phyloP scores from a whole-genome alignment of 208 protist genomes.

The Wallacemonas sp. region DNA sequence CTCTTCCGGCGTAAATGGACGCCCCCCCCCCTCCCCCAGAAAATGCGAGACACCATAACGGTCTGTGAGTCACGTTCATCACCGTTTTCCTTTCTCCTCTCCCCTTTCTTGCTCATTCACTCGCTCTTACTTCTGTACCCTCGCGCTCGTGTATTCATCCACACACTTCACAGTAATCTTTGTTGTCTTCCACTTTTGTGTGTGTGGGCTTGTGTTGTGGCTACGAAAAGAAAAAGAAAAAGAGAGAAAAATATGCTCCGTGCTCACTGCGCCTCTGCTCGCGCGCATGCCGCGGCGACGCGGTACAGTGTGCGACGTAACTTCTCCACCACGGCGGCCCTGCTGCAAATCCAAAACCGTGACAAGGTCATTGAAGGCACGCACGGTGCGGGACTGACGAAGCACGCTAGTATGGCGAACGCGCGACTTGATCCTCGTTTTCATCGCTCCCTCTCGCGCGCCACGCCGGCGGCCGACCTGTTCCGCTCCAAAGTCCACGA shows the following conservation, averaged over 20 bases:
- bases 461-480: conserved; percentile 71
- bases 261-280: not conserved
- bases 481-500: conserved; percentile 75
- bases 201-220: not conserved
- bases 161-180: no score
- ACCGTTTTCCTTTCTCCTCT: conserved; percentile 1
- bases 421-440: conserved; percentile 19
- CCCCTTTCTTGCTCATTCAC: not conserved
- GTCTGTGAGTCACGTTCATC: no score
- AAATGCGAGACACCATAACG: no score
- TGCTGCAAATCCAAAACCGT: conserved; percentile 51
- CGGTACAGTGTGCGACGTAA: not conserved
- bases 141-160: not conserved
- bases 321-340: not conserved
- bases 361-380: conserved; percentile 46
- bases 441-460: conserved; percentile 29
- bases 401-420: conserved; percentile 57
- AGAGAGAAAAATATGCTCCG: conserved; percentile 8
- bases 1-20: no score
- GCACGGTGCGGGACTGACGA: conserved; percentile 70
- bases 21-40: no score
- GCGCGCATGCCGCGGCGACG: not conserved
- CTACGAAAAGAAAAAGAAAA: not conserved
- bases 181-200: conserved; percentile 18
- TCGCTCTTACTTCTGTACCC: not conserved